Conservation (phyloP, 1,284 basidiomycete genomes). For the Ganoderma resinaceum region DNA sequence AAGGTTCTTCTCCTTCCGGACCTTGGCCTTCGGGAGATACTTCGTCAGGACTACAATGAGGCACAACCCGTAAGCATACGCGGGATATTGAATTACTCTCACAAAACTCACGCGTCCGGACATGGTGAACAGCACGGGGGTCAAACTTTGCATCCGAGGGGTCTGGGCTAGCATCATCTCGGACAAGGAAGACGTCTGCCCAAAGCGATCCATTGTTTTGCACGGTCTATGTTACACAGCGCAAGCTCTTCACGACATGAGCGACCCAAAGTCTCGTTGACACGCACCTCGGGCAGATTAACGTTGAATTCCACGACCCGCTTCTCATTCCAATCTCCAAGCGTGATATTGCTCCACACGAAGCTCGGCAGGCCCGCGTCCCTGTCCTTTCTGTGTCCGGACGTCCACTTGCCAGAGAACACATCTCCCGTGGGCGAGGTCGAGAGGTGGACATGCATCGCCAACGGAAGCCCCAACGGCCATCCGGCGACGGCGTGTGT, state of each 20-base stretch:
- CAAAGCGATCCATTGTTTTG: conserved; percentile 83
- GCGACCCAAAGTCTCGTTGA: background rate
- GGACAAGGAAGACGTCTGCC: conserved; percentile 87
- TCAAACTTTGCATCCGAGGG: conserved; percentile 62
- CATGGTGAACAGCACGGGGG: conserved; percentile 69
- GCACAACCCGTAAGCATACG: conserved; percentile 1
- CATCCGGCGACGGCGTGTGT: conserved; percentile 61
- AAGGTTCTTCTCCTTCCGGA: conserved; percentile 86
- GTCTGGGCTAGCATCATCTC: conserved; percentile 69
- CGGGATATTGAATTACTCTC: background rate
- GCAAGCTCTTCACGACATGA: background rate
- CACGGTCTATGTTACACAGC: conserved; percentile 60
- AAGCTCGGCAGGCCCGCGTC: conserved; percentile 68
- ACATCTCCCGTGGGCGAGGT: conserved; percentile 66
- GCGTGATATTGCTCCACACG: conserved; percentile 85
- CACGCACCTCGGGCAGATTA: conserved; percentile 73
- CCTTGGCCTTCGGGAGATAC: conserved; percentile 76
- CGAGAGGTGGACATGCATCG: conserved; percentile 81
- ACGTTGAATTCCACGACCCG: conserved; percentile 72
- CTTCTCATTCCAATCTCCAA: conserved; percentile 81
- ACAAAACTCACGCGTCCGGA: conserved; percentile 75
- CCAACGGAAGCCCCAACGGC: conserved; percentile 62
- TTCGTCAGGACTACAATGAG: conserved; percentile 77
- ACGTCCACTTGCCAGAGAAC: conserved; percentile 60
- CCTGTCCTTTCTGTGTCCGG: conserved; percentile 52